Evolutionary conservation across 2,329 filamentous ascomycete species (phyloP).

Genomic region (Diaporthe citrichinensis): DNA sequence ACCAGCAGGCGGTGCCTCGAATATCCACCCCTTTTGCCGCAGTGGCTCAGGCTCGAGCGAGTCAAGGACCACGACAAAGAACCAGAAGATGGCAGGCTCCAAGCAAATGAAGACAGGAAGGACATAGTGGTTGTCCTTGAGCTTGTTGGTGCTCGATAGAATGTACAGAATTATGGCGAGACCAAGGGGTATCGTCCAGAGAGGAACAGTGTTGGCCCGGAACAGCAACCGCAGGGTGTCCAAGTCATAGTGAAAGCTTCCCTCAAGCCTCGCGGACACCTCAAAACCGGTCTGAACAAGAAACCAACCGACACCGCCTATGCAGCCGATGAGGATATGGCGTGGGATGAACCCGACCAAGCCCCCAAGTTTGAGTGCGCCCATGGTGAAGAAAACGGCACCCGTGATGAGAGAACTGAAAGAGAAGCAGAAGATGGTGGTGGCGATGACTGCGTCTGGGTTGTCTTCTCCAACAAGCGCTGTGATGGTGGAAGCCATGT

Average conservation of each 20-base stretch:
- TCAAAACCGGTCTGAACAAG: conserved; percentile 92
- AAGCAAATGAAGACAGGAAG: conserved; percentile 88
- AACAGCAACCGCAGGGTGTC: conserved; percentile 83
- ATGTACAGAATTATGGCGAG: conserved; percentile 81
- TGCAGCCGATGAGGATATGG: conserved; percentile 96
- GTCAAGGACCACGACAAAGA: conserved; percentile 79
- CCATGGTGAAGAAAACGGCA: conserved; percentile 91
- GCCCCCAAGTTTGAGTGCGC: conserved; percentile 87
- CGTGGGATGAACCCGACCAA: conserved; percentile 97
- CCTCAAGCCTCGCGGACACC: conserved; percentile 89
- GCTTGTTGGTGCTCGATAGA: conserved; percentile 64
- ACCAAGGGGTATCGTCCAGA: conserved; percentile 86
- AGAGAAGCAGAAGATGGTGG: conserved; percentile 92
- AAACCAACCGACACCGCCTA: conserved; percentile 97
- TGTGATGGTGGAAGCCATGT: conserved; percentile 94
- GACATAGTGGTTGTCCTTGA: conserved; percentile 83
- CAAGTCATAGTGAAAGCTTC: conserved; percentile 85
- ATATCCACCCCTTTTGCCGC: conserved; percentile 88
- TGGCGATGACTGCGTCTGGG: conserved; percentile 89
- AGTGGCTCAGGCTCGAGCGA: conserved; percentile 76
- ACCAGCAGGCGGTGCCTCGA: conserved; percentile 84
- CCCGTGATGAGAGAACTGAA: conserved; percentile 93
- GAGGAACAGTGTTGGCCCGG: conserved; percentile 78
- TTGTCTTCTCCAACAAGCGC: conserved; percentile 82
- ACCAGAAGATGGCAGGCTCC: conserved; percentile 84